Base-by-base conservation (phyloP, 2,329 filamentous ascomycete species). In the Pseudogymnoascus sp. region DNA sequence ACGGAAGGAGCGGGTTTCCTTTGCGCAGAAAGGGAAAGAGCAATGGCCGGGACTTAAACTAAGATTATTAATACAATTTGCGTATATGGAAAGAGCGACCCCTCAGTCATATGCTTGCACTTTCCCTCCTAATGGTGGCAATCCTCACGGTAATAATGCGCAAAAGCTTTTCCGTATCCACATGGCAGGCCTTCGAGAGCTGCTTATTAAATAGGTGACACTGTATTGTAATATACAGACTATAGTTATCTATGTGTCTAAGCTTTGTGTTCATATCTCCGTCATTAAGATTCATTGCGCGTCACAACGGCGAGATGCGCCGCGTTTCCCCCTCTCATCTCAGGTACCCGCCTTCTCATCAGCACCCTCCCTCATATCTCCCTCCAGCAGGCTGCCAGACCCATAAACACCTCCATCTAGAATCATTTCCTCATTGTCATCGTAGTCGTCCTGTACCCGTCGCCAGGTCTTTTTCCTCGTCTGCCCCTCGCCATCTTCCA, bases 371-470 rank as follows among this genome's bases (percentile, higher is more conserved):
- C 59, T 60, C 42, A 60, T 65, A 62, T 68, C 65, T 4, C 35
- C 33, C 4, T 59, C 58, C 9, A 40, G 21, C 25, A 59, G 58
- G 5, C 45, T 60, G 18, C 61, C 60, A 42, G 58, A 59, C 7
- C 72, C 71, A 64, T 66, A 72, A 5, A 67, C 68, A 7, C 74
- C 74, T 5, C 75, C 75, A 65, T 77, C 72, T 5, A 77, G 62
- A 59, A 77, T 76, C 8, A 74, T 63, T 3, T 67, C 69, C 60
- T 77, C 75, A 64, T 77, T 77, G 67, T 77, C 74, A 21, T 73
- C 72, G 60, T 73, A 67, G 62, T 74, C 72, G 67, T 77, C 74
- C 60, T 77, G 75, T 0, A 77, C 75, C 39, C 74, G 70, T 21
- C 74, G 69, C 75, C 75, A 77, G 1, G 67, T 71, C 60, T 71